A percentile compares a stretch with the other conserved stretches of the same genome.
These are phyloP conservation scores for Fomitopsis palustris DNA, from an alignment of 1,284 basidiomycete species.

Conservation along the genomic window DNA sequence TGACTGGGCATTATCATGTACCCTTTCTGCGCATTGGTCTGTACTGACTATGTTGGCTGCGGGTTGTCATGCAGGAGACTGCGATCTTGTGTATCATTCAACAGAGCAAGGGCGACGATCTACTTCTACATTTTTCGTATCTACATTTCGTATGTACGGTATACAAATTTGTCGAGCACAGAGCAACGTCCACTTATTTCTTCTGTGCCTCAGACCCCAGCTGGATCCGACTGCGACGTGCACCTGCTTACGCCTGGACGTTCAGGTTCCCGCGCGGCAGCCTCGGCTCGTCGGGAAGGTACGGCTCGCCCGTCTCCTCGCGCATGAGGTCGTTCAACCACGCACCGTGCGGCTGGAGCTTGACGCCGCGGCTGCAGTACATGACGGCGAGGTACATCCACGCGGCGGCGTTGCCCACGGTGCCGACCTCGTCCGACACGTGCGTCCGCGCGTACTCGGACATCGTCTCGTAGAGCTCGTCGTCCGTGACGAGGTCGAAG, in stretches of 20 bases:
- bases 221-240: too few relatives aligned
- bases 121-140: background rate
- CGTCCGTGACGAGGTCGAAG: conserved; percentile 72
- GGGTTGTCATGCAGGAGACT: too few relatives aligned
- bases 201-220: background rate
- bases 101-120: background rate
- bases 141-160: background rate
- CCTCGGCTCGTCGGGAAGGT: conserved; percentile 59
- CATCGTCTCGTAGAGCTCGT: conserved; percentile 57
- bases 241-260: conserved; percentile 29
- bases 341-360: conserved; percentile 71
- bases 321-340: conserved; percentile 80
- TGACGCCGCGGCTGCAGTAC: conserved; percentile 63
- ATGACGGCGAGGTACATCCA: conserved; percentile 83
- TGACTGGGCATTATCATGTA: too few relatives aligned
- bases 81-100: background rate
- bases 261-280: conserved; percentile 50
- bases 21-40: too few relatives aligned
- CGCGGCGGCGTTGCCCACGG: conserved; percentile 74
- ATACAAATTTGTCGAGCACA: background rate
- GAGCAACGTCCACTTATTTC: background rate
- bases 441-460: conserved; percentile 68
- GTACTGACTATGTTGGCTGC: too few relatives aligned
- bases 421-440: conserved; percentile 78
- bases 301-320: conserved; percentile 66